These are phyloP conservation scores for Miscanthus lutarioriparius DNA, from an alignment of 176 grass and related monocot genomes.

Conservation along the genomic window DNA sequence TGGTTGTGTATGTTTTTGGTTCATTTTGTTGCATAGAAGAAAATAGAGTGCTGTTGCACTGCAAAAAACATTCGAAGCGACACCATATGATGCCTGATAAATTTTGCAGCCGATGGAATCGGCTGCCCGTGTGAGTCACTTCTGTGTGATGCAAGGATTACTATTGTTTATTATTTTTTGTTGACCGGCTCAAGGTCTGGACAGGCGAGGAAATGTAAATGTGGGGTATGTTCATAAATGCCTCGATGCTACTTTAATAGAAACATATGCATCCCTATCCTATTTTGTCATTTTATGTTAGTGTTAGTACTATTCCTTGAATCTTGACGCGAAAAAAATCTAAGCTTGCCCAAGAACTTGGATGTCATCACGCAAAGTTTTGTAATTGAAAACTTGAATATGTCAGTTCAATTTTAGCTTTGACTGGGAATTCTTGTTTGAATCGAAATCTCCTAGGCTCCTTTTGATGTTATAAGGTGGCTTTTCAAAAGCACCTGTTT, in stretches of 20 bases:
- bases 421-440: background rate
- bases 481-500: background rate
- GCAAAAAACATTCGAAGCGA: constrained; percentile 20
- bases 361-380: no score
- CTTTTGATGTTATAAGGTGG: background rate
- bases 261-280: background rate
- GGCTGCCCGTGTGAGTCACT: constrained; percentile 17
- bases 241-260: background rate
- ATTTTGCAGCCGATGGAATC: constrained; percentile 36
- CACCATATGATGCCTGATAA: constrained; percentile 20
- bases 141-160: constrained; percentile 36
- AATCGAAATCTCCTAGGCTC: background rate
- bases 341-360: background rate
- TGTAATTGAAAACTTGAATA: background rate
- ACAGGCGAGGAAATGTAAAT: constrained; percentile 8
- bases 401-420: background rate
- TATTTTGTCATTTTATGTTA: background rate
- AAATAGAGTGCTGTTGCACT: constrained; percentile 22
- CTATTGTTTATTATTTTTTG: constrained; percentile 36
- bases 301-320: background rate
- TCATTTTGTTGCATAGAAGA: constrained; percentile 45
- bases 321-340: background rate
- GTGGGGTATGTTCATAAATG: constrained; percentile 17
- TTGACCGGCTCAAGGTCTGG: background rate
- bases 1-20: constrained; percentile 39